Conservation (phyloP, 805 yeast genomes). For the Candida koratica region DNA sequence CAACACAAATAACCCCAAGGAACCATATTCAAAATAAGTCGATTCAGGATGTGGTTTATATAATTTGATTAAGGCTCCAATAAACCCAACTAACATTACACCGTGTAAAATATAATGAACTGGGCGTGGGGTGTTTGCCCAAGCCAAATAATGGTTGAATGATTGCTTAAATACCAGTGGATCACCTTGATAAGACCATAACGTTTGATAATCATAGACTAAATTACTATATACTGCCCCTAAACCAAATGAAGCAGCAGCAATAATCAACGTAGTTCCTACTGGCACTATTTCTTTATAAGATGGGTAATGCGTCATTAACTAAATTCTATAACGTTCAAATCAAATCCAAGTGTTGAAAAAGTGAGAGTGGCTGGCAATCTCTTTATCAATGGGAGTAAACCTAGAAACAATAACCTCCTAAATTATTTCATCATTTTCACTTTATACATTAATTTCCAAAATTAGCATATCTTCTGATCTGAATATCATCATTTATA, state of each 20-base stretch:
- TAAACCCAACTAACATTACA: slow-evolving; percentile 59
- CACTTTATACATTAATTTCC: too few relatives aligned
- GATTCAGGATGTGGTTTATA: slow-evolving; percentile 85
- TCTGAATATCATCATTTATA: too few relatives aligned
- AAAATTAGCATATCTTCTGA: too few relatives aligned
- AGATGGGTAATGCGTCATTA: slow-evolving; percentile 13
- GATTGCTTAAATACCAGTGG: slow-evolving; percentile 51
- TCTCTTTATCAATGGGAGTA: background rate
- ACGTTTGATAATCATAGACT: slow-evolving; percentile 74
- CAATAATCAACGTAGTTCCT: slow-evolving; percentile 39
- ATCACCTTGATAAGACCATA: slow-evolving; percentile 53
- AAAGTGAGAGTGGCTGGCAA: slow-evolving; percentile 4
- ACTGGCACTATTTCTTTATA: slow-evolving; percentile 46
- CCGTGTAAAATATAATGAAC: slow-evolving; percentile 61
- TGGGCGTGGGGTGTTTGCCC: slow-evolving; percentile 62
- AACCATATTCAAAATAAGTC: slow-evolving; percentile 85
- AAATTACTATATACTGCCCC: slow-evolving; percentile 77
- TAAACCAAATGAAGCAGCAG: slow-evolving; percentile 70
- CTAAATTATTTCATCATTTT: too few relatives aligned
- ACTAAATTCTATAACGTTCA: background rate
- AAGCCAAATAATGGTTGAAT: slow-evolving; percentile 65
- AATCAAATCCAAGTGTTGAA: slow-evolving; percentile 3
- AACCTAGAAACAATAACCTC: too few relatives aligned
- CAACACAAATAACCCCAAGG: slow-evolving; percentile 67
- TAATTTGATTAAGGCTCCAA: slow-evolving; percentile 72